Evolutionary conservation across 176 grass and related monocot genomes (phyloP).

Genomic region (Musa itinerans): DNA sequence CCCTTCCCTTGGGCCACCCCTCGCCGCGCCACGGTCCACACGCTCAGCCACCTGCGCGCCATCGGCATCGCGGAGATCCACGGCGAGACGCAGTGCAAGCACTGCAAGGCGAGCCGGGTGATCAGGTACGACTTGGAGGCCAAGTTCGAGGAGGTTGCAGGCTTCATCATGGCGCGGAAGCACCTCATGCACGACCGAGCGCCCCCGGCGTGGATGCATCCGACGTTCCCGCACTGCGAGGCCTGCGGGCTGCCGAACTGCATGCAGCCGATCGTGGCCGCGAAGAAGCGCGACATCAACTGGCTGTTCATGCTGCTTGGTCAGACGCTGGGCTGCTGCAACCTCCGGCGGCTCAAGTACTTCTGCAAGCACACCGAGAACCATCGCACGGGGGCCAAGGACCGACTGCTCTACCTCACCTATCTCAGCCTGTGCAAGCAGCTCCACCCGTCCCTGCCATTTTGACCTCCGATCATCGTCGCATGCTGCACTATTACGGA

Average conservation of each 20-base stretch:
- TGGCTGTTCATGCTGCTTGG: constrained; percentile 19
- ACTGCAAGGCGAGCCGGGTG: not conserved
- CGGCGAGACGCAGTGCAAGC: constrained; percentile 1
- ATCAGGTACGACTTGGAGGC: not conserved
- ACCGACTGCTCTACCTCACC: constrained; percentile 6
- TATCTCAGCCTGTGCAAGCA: not conserved
- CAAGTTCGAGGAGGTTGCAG: not conserved
- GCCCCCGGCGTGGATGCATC: not conserved
- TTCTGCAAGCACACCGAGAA: constrained; percentile 17
- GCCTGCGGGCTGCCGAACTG: not conserved
- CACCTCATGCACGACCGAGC: constrained; percentile 2
- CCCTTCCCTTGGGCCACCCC: constrained; percentile 9
- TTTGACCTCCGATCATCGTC: too few species aligned
- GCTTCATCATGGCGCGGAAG: not conserved
- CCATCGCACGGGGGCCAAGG: constrained; percentile 18
- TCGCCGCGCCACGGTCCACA: constrained; percentile 14
- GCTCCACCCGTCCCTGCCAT: not conserved
- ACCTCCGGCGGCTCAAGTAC: constrained; percentile 9
- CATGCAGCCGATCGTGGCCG: not conserved
- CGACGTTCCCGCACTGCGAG: not conserved
- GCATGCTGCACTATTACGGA: too few species aligned
- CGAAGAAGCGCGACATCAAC: constrained; percentile 13
- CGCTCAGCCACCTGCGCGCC: not conserved
- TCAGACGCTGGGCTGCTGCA: constrained; percentile 6
- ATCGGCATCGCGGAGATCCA: not conserved